Percentiles rank a stretch among this genome's conserved stretches.
Conservation (phyloP, 495 filamentous ascomycete species). For the Penicillium coffeae region DNA sequence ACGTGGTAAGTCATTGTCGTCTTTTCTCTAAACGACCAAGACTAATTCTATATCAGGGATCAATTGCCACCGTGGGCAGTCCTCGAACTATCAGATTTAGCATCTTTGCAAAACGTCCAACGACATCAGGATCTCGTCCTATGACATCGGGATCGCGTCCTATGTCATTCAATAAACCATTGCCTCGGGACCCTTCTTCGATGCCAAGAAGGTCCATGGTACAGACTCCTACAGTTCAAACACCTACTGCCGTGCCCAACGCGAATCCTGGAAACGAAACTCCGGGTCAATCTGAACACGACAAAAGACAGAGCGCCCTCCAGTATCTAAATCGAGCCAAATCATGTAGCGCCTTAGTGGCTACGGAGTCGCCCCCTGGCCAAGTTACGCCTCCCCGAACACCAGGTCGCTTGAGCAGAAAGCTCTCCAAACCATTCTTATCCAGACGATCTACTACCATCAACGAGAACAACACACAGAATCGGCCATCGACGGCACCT, state of each 20-base stretch:
- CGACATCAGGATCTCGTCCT: slow-evolving; percentile 1
- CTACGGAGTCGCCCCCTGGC: slow-evolving; percentile 4
- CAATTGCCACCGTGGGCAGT: neutral
- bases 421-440: slow-evolving; percentile 29
- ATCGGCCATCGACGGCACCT: slow-evolving; percentile 28
- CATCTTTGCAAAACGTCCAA: slow-evolving; percentile 18
- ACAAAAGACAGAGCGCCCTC: slow-evolving; percentile 7
- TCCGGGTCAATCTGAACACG: neutral
- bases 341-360: slow-evolving; percentile 23
- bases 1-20: slow-evolving; percentile 31
- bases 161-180: slow-evolving; percentile 23
- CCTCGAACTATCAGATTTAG: slow-evolving; percentile 19
- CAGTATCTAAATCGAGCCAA: slow-evolving; percentile 15
- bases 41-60: slow-evolving; percentile 17
- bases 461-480: slow-evolving; percentile 6
- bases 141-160: neutral
- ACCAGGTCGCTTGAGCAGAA: slow-evolving; percentile 21
- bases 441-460: slow-evolving; percentile 22
- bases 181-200: slow-evolving; percentile 31
- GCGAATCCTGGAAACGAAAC: slow-evolving; percentile 8
- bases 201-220: slow-evolving; percentile 3
- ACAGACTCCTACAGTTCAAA: slow-evolving; percentile 5
- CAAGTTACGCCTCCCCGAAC: slow-evolving; percentile 17
- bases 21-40: neutral
- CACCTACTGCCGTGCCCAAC: slow-evolving; percentile 16